Percentiles rank a stretch among this genome's conserved stretches.
Conservation (phyloP, 495 filamentous ascomycete genomes). For the Trichodelitschia bisporula region DNA sequence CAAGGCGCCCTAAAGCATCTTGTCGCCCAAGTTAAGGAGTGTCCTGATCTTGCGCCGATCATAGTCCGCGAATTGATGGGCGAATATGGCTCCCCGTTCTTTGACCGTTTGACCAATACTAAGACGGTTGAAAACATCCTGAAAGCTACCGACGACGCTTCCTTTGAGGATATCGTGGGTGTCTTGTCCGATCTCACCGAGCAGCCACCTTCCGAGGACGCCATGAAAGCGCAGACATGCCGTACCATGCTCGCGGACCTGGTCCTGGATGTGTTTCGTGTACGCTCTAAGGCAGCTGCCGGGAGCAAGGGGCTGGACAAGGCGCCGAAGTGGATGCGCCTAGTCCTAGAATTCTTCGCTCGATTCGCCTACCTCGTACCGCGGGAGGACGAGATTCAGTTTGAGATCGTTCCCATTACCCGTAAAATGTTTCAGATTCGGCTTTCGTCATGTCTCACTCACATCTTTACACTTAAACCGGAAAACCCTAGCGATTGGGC, state of each 20-base stretch:
- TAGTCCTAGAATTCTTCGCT: background rate
- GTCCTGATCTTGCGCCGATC: slow-evolving; percentile 31
- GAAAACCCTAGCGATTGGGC: too few relatives aligned
- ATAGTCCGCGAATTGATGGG: slow-evolving; percentile 41
- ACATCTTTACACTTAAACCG: too few relatives aligned
- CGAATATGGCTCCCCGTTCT: slow-evolving; percentile 44
- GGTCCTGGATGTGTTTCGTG: slow-evolving; percentile 21
- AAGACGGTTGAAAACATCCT: slow-evolving; percentile 68
- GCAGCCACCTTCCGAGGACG: slow-evolving; percentile 11
- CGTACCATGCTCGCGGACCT: slow-evolving; percentile 28
- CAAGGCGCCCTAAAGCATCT: slow-evolving; percentile 45
- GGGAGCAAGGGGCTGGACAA: background rate
- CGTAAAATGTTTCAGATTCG: too few relatives aligned
- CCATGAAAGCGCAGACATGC: slow-evolving; percentile 18
- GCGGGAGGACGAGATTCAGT: too few relatives aligned
- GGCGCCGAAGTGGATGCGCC: background rate
- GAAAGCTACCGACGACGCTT: slow-evolving; percentile 27
- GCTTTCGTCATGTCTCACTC: too few relatives aligned
- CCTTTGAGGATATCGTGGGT: slow-evolving; percentile 17
- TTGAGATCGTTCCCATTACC: too few relatives aligned
- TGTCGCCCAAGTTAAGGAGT: slow-evolving; percentile 33
- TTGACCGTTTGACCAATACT: slow-evolving; percentile 69
- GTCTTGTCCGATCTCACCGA: slow-evolving; percentile 20
- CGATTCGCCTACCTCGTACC: too few relatives aligned
- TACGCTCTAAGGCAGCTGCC: too few relatives aligned